Evolutionary conservation across 2,329 filamentous ascomycete species (phyloP).

Genomic region (Trichoderma harzianum): DNA sequence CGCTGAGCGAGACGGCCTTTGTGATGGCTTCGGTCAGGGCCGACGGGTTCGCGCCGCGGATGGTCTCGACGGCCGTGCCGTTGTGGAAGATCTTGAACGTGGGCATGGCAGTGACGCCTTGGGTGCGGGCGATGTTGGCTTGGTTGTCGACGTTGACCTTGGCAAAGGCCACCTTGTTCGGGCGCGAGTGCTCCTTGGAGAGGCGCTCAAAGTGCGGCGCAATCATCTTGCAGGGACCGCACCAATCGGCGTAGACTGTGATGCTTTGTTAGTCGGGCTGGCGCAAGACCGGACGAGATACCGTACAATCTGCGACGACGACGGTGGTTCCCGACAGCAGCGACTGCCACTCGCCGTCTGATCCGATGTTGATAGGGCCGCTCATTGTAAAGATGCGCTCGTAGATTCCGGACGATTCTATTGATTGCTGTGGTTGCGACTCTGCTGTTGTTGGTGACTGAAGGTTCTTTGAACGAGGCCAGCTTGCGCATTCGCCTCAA

Average conservation of each 20-base stretch:
- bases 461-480: neutral
- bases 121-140: slow-evolving; percentile 69
- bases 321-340: slow-evolving; percentile 71
- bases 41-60: slow-evolving; percentile 76
- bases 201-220: slow-evolving; percentile 86
- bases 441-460: neutral
- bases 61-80: slow-evolving; percentile 67
- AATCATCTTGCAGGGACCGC: slow-evolving; percentile 88
- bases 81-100: slow-evolving; percentile 90
- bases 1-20: slow-evolving; percentile 58
- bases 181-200: slow-evolving; percentile 72
- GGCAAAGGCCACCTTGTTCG: slow-evolving; percentile 79
- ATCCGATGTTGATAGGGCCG: slow-evolving; percentile 56
- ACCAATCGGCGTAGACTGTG: slow-evolving; percentile 92
- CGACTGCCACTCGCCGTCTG: slow-evolving; percentile 66
- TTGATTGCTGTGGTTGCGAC: neutral
- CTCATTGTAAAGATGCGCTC: slow-evolving; percentile 39
- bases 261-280: slow-evolving; percentile 26
- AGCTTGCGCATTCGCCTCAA: slow-evolving; percentile 1
- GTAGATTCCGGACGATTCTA: neutral
- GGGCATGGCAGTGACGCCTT: slow-evolving; percentile 83
- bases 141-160: slow-evolving; percentile 91
- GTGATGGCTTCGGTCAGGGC: slow-evolving; percentile 74
- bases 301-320: slow-evolving; percentile 85
- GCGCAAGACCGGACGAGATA: slow-evolving; percentile 1